A percentile compares a stretch with the other conserved stretches of the same genome.
Conservation (phyloP, 139 green algal species). For the Astrephomene gubernaculifera region DNA sequence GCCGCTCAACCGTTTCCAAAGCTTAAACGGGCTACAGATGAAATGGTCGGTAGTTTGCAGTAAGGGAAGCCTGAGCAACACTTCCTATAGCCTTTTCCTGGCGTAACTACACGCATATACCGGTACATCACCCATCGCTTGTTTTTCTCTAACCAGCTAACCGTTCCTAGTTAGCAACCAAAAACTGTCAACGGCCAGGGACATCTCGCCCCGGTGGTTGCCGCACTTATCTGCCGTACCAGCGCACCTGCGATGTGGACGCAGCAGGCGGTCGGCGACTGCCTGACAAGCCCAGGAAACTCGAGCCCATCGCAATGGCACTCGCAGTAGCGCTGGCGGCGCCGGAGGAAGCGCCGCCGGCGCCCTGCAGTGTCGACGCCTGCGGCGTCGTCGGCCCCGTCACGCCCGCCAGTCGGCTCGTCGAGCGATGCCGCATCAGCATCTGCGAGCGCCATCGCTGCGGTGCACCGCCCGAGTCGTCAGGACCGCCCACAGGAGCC, state of each 20-base stretch:
- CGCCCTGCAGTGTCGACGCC: not conserved
- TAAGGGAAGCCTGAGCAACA: not conserved
- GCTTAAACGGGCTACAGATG: not conserved
- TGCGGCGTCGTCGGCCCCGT: not conserved
- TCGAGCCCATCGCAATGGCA: not conserved
- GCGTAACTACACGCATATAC: not conserved
- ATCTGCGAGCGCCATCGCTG: not conserved
- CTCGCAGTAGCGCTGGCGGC: no score
- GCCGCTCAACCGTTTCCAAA: no score
- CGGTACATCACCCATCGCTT: not conserved
- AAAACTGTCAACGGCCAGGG: not conserved
- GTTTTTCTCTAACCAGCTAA: not conserved
- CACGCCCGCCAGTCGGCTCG: slow-evolving; percentile 30
- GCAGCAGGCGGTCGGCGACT: not conserved
- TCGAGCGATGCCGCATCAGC: slow-evolving; percentile 33
- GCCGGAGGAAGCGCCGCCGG: no score
- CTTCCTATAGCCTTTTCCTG: not conserved
- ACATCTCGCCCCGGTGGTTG: not conserved
- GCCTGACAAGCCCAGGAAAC: not conserved
- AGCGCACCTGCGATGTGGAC: slow-evolving; percentile 13
- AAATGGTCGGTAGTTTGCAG: not conserved
- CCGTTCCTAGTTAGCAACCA: not conserved
- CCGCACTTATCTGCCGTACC: not conserved
- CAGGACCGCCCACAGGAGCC: not conserved
- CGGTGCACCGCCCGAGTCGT: not conserved